Conservation (phyloP, 169 alveolate genomes). For the Plasmodium inui region DNA sequence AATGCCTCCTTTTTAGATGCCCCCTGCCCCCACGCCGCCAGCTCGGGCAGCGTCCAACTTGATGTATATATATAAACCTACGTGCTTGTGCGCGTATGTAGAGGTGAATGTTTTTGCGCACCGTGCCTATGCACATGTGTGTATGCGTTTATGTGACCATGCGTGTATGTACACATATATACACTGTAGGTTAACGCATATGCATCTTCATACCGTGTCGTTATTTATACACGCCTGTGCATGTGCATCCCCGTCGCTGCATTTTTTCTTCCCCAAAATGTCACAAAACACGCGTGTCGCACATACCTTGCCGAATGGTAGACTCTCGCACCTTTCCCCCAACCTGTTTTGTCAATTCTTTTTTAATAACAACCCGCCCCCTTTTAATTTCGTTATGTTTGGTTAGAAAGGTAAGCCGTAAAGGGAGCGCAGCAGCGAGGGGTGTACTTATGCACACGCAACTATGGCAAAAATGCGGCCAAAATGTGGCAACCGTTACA, state of each 20-base stretch:
- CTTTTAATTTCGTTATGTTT: background rate
- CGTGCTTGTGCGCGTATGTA: background rate
- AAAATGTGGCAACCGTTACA: background rate
- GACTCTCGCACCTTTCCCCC: background rate
- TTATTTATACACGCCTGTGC: background rate
- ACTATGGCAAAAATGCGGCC: background rate
- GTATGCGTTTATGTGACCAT: background rate
- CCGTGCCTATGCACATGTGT: background rate
- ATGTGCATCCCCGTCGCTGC: background rate
- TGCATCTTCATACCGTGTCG: background rate
- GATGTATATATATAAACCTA: background rate
- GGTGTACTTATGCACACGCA: background rate
- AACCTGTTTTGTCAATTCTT: background rate
- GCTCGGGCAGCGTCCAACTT: background rate
- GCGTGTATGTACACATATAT: background rate
- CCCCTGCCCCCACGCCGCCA: background rate
- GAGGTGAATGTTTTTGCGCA: background rate
- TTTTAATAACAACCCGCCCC: background rate
- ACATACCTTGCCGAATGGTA: background rate
- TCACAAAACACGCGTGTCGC: background rate
- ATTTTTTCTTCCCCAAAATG: background rate
- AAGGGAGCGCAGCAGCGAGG: background rate
- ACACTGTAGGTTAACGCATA: background rate
- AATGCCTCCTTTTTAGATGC: background rate
- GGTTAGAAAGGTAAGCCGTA: background rate